Conservation (phyloP, 352 stramenopile species). For the Globisporangium acanthophoron region DNA sequence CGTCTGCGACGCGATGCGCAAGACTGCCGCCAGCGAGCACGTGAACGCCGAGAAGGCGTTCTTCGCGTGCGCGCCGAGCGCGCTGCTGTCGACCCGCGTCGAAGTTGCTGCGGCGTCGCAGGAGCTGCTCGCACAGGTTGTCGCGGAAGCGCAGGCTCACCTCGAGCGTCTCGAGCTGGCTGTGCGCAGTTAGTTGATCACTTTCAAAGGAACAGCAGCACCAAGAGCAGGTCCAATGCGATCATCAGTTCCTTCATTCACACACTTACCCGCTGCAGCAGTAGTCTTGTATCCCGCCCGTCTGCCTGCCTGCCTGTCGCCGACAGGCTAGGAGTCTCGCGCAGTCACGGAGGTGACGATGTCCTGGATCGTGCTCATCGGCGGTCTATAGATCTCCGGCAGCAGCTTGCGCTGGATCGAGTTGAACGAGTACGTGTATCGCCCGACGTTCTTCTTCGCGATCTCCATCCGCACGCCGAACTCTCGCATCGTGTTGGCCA, state of each 20-base stretch:
- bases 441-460: constrained; percentile 96
- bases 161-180: constrained; percentile 1
- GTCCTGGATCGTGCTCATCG: constrained; percentile 87
- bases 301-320: not conserved
- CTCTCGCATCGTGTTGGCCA: constrained; percentile 86
- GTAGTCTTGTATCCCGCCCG: not conserved
- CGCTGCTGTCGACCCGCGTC: not conserved
- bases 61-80: constrained; percentile 9
- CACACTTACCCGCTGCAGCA: not conserved
- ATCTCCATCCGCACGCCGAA: constrained; percentile 94
- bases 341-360: constrained; percentile 89
- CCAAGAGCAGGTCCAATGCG: not conserved
- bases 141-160: not conserved
- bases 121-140: constrained; percentile 5
- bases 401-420: constrained; percentile 94
- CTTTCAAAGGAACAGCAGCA: too few species aligned
- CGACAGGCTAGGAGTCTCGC: constrained; percentile 59
- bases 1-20: constrained; percentile 6
- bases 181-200: not conserved
- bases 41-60: not conserved
- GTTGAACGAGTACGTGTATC: constrained; percentile 97
- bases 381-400: constrained; percentile 89
- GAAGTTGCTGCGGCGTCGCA: constrained; percentile 1
- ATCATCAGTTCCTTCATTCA: not conserved
- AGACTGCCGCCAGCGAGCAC: not conserved